Percentiles rank a stretch among this genome's conserved stretches.
These are phyloP conservation scores for Aspergillus olivimuriae DNA, from an alignment of 495 filamentous ascomycete species.

Conservation along the genomic window DNA sequence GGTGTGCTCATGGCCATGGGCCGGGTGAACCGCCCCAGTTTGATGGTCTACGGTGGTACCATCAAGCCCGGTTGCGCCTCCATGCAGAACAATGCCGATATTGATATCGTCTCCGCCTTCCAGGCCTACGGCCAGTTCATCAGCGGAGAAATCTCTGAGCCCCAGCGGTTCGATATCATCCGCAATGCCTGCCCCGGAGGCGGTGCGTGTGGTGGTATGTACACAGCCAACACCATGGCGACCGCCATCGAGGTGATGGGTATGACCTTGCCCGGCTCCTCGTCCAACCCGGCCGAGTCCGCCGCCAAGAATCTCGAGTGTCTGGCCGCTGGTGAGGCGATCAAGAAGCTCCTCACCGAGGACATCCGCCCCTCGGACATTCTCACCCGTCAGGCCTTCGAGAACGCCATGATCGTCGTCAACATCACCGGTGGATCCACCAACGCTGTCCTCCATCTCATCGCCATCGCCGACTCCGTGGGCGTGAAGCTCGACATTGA, in stretches of 20 bases:
- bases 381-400: conserved; percentile 84
- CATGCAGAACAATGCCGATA: conserved; percentile 64
- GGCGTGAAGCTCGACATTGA: conserved; percentile 93
- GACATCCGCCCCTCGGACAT: conserved; percentile 89
- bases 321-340: conserved; percentile 72
- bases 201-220: conserved; percentile 97
- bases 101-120: conserved; percentile 96
- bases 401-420: conserved; percentile 93
- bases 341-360: conserved; percentile 77
- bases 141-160: conserved; percentile 82
- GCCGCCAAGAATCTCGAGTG: conserved; percentile 83
- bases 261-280: conserved; percentile 90
- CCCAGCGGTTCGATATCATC: conserved; percentile 89
- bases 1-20: conserved; percentile 98
- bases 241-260: conserved; percentile 94
- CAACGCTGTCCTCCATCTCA: conserved; percentile 93
- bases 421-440: conserved; percentile 95
- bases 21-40: conserved; percentile 80
- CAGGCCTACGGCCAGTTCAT: conserved; percentile 97
- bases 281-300: conserved; percentile 85
- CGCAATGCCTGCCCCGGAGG: conserved; percentile 87
- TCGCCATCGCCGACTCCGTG: conserved; percentile 92
- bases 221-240: conserved; percentile 99
- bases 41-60: conserved; percentile 97
- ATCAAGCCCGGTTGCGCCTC: conserved; percentile 83